A percentile compares a stretch with the other conserved stretches of the same genome.
phyloP scores from a whole-genome alignment of 2,329 filamentous ascomycete genomes.

The Thelonectria blattea region DNA sequence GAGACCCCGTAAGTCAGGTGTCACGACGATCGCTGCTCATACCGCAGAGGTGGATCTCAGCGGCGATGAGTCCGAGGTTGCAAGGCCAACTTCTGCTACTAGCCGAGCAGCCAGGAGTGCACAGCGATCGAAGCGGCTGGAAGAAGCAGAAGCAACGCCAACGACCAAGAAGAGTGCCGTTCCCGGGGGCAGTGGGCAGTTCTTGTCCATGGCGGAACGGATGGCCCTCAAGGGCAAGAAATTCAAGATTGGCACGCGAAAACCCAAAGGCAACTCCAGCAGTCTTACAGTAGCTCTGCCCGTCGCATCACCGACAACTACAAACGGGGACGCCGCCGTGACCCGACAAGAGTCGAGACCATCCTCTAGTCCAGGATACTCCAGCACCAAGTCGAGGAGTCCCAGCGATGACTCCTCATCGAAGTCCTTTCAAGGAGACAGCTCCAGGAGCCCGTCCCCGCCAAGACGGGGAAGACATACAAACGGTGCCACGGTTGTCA shows the following conservation, averaged over 20 bases:
- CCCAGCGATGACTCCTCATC: conserved; percentile 4
- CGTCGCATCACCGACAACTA: conserved; percentile 3
- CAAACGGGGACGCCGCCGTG: neutral
- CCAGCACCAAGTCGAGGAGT: neutral
- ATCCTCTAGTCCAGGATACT: conserved; percentile 1
- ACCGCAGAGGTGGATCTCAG: conserved; percentile 7
- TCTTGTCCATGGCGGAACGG: conserved; percentile 64
- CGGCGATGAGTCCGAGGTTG: neutral
- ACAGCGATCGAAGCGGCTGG: conserved; percentile 35
- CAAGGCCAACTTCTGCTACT: conserved; percentile 2
- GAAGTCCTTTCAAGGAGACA: conserved; percentile 12
- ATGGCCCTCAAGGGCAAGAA: conserved; percentile 60
- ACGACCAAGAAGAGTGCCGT: conserved; percentile 9
- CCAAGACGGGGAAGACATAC: conserved; percentile 8
- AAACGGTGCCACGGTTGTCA: conserved; percentile 31
- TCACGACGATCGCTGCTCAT: conserved; percentile 35
- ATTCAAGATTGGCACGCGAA: conserved; percentile 56
- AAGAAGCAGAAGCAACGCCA: conserved; percentile 13
- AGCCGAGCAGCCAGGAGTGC: conserved; percentile 26
- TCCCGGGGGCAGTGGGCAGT: conserved; percentile 36
- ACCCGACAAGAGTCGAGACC: neutral
- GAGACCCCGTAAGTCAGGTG: conserved; percentile 37
- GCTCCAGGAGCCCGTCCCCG: conserved; percentile 26
- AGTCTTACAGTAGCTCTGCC: conserved; percentile 14
- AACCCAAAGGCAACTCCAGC: conserved; percentile 19